Base-by-base conservation (phyloP, 305 asterid genomes). In the Striga hermonthica region DNA sequence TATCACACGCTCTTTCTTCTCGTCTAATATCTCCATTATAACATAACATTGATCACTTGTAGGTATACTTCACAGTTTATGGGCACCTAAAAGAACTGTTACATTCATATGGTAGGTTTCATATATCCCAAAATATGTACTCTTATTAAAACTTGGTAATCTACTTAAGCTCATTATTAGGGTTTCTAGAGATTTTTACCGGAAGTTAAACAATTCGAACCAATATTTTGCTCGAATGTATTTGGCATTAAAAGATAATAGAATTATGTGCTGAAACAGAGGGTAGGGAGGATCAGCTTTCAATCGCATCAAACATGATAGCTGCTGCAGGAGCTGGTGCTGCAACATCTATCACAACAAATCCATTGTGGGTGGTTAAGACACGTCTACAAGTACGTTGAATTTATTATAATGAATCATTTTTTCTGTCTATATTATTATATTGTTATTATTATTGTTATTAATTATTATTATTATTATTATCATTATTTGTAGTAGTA, bases 271-370 rank as follows among this genome's bases (percentile, higher is more conserved):
- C 64, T 56, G 28, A 55, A 80, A 76, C 87, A 91, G 94, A 76
- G 75, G 88, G 81, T 65, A 62, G 78, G 65, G 61, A 70, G 15
- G 89, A 76, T 57, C 82, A 88, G 67, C 89, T 86, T 72, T 58
- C 96, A 9, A 67, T 90, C 73, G 78, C 82, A 68, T 88, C 93
- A 73, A 88, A 86, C 79, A 80, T 90, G 95, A 57, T 88, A 77
- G 95, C 95, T 68, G 97, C 97, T 76, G 80, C 93, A 5, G 96
- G 95, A 67, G 97, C 97, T 65, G 97, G 97, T 60, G 95, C 95
- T 43, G 95, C 96, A 57, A 90, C 97, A 58, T 58, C 97, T 52
- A 68, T 88, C 69, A 78, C 90, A 6, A 83, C 84, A 62, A 90
- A 90, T 82, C 97, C 97, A 5, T 74, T 90, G 72, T 90, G 97